phyloP scores from a whole-genome alignment of 306 rosid genomes.

The Prunus armeniaca region DNA sequence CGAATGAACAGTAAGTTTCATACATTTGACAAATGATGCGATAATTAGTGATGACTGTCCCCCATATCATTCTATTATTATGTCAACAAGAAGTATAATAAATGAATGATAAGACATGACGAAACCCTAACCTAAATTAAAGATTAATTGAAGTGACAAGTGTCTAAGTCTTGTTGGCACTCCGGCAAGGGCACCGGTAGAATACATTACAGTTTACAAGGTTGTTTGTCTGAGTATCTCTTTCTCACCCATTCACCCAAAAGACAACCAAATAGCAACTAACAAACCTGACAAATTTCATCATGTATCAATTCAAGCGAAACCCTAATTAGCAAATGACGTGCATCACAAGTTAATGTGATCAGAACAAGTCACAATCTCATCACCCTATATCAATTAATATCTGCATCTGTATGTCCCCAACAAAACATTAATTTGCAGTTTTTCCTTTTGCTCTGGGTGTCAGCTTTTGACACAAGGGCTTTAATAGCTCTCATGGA shows the following conservation, averaged over 20 bases:
- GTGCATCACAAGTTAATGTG: constrained; percentile 8
- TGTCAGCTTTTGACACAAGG: constrained; percentile 18
- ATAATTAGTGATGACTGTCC: too few species aligned
- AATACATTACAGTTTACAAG: background rate
- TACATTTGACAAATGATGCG: too few species aligned
- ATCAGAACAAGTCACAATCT: background rate
- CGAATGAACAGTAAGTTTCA: too few species aligned
- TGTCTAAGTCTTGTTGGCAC: background rate
- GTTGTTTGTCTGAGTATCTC: constrained; percentile 1
- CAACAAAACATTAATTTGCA: background rate
- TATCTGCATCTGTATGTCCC: background rate
- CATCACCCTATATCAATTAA: background rate
- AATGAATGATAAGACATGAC: background rate
- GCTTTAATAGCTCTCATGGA: constrained; percentile 9
- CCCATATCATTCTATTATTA: too few species aligned
- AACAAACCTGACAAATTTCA: constrained; percentile 4
- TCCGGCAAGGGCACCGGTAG: background rate
- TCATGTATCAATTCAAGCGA: constrained; percentile 4
- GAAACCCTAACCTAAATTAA: background rate
- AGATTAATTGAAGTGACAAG: background rate
- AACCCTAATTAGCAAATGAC: constrained; percentile 2
- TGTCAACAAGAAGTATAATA: background rate
- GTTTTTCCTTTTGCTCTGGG: background rate
- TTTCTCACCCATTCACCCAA: background rate
- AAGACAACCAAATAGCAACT: constrained; percentile 1